These are phyloP conservation scores for Eimeria falciformis DNA, from an alignment of 169 alveolate species.

Conservation along the genomic window DNA sequence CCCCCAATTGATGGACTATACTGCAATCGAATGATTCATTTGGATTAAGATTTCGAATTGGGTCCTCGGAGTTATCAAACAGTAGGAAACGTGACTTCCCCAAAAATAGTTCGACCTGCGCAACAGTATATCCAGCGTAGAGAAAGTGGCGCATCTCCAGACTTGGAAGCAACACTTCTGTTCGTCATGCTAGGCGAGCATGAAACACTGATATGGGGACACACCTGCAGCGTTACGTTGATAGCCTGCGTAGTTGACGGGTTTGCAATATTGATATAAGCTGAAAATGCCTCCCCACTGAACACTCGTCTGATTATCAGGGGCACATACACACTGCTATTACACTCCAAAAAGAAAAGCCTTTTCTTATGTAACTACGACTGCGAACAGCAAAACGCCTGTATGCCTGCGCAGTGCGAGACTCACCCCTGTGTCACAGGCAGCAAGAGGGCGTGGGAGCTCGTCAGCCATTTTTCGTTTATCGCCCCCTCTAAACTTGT, in stretches of 20 bases:
- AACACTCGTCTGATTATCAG: conserved; percentile 58
- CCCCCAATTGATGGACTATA: conserved; percentile 66
- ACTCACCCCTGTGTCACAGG: conserved; percentile 75
- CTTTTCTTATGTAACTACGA: background rate
- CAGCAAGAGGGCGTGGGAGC: conserved; percentile 72
- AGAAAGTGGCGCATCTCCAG: too few relatives aligned
- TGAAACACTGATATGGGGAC: background rate
- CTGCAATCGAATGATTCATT: conserved; percentile 76
- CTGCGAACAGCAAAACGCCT: background rate
- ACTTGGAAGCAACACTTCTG: too few relatives aligned
- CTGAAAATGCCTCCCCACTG: conserved; percentile 75
- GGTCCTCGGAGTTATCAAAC: conserved; percentile 75
- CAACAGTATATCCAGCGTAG: background rate
- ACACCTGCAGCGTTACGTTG: conserved; percentile 69
- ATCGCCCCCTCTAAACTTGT: conserved; percentile 37
- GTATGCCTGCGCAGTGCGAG: background rate
- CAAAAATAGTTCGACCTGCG: conserved; percentile 68
- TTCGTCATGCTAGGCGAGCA: too few relatives aligned
- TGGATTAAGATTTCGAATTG: conserved; percentile 59
- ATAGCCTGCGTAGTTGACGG: conserved; percentile 63
- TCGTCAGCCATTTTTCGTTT: conserved; percentile 39
- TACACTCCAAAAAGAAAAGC: background rate
- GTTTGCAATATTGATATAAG: conserved; percentile 71
- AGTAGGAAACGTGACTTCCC: conserved; percentile 58
- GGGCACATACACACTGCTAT: background rate